phyloP scores from a whole-genome alignment of 1,284 basidiomycete genomes.

The Naganishia liquefaciens region DNA sequence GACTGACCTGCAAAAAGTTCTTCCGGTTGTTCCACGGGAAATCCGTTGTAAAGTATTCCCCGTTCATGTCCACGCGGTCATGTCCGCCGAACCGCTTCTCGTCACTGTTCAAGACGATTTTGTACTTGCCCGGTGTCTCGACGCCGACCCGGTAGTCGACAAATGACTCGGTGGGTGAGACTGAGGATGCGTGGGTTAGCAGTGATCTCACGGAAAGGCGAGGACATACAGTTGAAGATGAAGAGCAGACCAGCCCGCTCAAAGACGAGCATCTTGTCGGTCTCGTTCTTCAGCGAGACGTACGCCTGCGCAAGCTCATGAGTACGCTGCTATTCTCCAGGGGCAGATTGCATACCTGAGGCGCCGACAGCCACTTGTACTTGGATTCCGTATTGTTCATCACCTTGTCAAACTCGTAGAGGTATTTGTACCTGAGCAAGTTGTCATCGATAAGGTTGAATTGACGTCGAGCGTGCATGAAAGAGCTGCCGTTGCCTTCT shows the following conservation, averaged over 20 bases:
- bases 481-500: constrained; percentile 90
- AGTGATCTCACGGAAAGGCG: neutral
- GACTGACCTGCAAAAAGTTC: constrained; percentile 79
- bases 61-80: constrained; percentile 68
- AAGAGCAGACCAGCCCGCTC: constrained; percentile 91
- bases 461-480: constrained; percentile 91
- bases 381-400: constrained; percentile 84
- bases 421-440: constrained; percentile 83
- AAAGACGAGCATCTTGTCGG: constrained; percentile 87
- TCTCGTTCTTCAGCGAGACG: constrained; percentile 88
- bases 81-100: constrained; percentile 87
- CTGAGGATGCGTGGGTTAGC: constrained; percentile 35
- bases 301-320: constrained; percentile 63
- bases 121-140: constrained; percentile 82
- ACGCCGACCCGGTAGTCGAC: constrained; percentile 92
- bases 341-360: constrained; percentile 62
- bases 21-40: constrained; percentile 87
- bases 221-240: constrained; percentile 76
- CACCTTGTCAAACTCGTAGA: constrained; percentile 89
- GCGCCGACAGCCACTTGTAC: constrained; percentile 79
- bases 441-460: constrained; percentile 91
- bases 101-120: constrained; percentile 77
- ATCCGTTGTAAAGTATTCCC: constrained; percentile 76
- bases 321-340: constrained; percentile 1
- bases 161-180: constrained; percentile 84